These are phyloP conservation scores for Pseudomassariella vexata DNA, from an alignment of 2,329 filamentous ascomycete species.

Conservation along the genomic window DNA sequence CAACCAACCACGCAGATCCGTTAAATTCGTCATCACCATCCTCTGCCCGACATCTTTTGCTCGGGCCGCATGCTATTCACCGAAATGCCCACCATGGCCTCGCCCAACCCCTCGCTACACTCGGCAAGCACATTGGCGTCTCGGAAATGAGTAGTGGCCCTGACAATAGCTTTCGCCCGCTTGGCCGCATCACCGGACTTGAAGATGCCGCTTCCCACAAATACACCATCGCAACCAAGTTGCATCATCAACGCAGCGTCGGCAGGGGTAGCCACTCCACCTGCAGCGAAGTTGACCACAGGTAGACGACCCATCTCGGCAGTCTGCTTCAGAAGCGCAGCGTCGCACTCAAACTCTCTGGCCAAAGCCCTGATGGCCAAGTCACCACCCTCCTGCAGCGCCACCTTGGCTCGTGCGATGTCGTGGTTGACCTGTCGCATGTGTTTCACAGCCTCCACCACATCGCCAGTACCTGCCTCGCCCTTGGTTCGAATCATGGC, in stretches of 20 bases:
- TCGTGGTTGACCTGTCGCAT: conserved; percentile 85
- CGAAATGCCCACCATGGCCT: conserved; percentile 97
- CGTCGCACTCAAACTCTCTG: conserved; percentile 74
- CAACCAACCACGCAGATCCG: too few relatives aligned
- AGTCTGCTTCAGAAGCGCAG: conserved; percentile 75
- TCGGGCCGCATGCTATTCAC: conserved; percentile 68
- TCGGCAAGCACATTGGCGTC: conserved; percentile 82
- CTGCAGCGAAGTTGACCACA: conserved; percentile 96
- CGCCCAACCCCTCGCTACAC: conserved; percentile 83
- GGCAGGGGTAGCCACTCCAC: conserved; percentile 97
- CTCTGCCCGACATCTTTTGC: conserved; percentile 79
- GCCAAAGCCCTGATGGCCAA: conserved; percentile 63
- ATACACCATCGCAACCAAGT: conserved; percentile 94
- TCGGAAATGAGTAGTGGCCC: conserved; percentile 85
- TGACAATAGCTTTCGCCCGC: conserved; percentile 89
- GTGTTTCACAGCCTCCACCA: conserved; percentile 93
- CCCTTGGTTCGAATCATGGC: conserved; percentile 99
- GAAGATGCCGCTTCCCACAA: conserved; percentile 96
- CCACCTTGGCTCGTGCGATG: conserved; percentile 73
- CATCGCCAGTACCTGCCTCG: conserved; percentile 93
- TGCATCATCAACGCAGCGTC: conserved; percentile 98
- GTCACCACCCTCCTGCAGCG: conserved; percentile 53
- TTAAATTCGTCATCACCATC: too few relatives aligned
- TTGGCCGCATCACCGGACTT: conserved; percentile 88
- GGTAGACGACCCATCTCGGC: conserved; percentile 83